Base-by-base conservation (phyloP, 2,329 filamentous ascomycete genomes). In the Scopulariopsis brevicaulis region DNA sequence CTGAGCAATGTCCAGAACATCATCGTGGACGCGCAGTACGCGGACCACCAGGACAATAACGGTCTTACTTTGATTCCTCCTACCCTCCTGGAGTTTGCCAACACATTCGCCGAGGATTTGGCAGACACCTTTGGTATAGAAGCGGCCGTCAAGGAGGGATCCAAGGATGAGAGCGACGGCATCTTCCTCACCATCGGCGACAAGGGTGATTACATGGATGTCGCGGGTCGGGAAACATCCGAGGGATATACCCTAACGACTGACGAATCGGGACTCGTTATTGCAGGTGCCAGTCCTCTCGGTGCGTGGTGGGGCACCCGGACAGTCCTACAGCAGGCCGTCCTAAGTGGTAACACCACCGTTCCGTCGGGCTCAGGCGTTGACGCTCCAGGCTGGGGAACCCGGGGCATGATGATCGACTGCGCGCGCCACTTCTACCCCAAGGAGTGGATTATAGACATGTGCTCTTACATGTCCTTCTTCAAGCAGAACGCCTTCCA, bases 401-500 rank as follows among this genome's bases (percentile, higher is more conserved):
- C 69, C 4, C 68, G 79, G 35, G 79, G 79, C 2, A 75, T 73
- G 60, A 71, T 78, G 67, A 69, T 84, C 4, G 81, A 84, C 58
- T 74, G 69, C 3, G 81, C 73, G 1, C 73, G 81, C 2, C 79
- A 83, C 63, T 84, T 75, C 65, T 84, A 83, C 62, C 76, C 80
- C 0, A 69, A 73, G 7, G 69, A 74, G 15, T 83, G 82, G 60
- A 63, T 84, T 18, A 71, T 74, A 48, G 80, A 83, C n/a, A 68
- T 84, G 61, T 84, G 81, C 66, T 73, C 76, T 0, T 84, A 83
- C 65, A 76, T 81, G 61, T 83, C 80, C 32, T 83, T 80, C 64
- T 84, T 81, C 69, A 84, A 84, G 63, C 76, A 83, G 61, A 83
- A 82, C 61, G 76, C 75, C 1, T 78, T 84, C 56, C 81, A 84